Percentiles rank a stretch among this genome's conserved stretches.
Conservation (phyloP, 805 yeast genomes). For the Teunomyces barrocoloradensis region DNA sequence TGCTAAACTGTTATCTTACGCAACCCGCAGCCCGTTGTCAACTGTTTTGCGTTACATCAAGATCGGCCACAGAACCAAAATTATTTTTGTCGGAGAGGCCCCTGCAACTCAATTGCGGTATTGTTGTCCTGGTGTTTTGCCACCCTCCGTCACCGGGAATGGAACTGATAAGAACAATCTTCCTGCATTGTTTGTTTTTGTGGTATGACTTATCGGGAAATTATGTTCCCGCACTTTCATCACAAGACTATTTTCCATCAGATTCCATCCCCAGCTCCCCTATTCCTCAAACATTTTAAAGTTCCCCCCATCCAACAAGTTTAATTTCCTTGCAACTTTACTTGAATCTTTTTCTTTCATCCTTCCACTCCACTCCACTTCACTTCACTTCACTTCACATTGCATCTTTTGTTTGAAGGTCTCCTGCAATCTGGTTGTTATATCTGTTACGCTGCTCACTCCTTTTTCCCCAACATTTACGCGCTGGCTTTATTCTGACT, state of each 20-base stretch:
- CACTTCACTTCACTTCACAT: neutral
- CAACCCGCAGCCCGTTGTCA: neutral
- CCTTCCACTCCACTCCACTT: neutral
- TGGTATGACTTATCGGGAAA: neutral
- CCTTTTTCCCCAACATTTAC: neutral
- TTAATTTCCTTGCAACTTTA: neutral
- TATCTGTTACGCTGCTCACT: neutral
- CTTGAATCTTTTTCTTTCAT: neutral
- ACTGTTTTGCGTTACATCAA: neutral
- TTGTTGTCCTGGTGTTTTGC: neutral
- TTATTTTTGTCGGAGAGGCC: neutral
- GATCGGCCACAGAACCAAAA: neutral
- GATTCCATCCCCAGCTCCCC: conserved; percentile 2
- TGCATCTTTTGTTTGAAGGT: neutral
- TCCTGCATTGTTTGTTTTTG: neutral
- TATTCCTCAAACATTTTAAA: neutral
- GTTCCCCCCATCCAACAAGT: conserved; percentile 1
- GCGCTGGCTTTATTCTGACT: conserved; percentile 2
- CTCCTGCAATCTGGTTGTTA: neutral
- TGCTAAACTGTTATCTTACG: neutral
- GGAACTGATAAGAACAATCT: neutral
- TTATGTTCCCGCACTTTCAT: neutral
- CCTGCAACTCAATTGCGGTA: neutral
- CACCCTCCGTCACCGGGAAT: neutral
- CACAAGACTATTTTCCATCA: conserved; percentile 1